phyloP scores from a whole-genome alignment of 345 rosid species.

The Rhodamnia argentea region DNA sequence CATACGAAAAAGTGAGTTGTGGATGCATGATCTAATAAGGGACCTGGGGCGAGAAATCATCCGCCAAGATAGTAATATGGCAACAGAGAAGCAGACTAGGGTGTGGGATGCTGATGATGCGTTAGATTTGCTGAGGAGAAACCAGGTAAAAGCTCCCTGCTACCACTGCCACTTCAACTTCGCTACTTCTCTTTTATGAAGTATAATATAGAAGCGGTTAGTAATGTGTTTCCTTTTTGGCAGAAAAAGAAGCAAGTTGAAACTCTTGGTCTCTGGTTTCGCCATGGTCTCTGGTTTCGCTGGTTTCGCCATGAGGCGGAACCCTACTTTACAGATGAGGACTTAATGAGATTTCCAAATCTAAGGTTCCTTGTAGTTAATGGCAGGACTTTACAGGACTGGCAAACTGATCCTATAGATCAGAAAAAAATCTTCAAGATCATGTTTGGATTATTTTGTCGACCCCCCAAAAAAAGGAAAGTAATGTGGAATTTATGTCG shows the following conservation, averaged over 20 bases:
- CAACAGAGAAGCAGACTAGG: neutral
- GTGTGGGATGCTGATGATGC: neutral
- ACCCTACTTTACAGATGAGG: neutral
- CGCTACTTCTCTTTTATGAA: neutral
- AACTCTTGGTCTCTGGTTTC: rapidly evolving
- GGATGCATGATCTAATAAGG: neutral
- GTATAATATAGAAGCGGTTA: too few relatives aligned
- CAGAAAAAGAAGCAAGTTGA: neutral
- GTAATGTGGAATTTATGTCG: too few relatives aligned
- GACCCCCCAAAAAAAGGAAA: too few relatives aligned
- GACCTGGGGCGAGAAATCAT: neutral
- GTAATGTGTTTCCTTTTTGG: neutral
- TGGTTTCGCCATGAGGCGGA: rapidly evolving
- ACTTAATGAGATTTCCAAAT: neutral
- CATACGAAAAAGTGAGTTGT: rapidly evolving
- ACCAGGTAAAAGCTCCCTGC: neutral
- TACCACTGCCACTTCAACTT: rapidly evolving
- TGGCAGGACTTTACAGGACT: neutral
- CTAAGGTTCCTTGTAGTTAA: neutral
- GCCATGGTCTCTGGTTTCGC: rapidly evolving
- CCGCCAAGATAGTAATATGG: neutral
- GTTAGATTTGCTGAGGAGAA: neutral
- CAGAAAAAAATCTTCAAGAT: neutral
- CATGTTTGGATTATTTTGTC: neutral
- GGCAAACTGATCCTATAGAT: neutral